Conservation (phyloP, 2,329 filamentous ascomycete species). For the Peltaster fructicola region DNA sequence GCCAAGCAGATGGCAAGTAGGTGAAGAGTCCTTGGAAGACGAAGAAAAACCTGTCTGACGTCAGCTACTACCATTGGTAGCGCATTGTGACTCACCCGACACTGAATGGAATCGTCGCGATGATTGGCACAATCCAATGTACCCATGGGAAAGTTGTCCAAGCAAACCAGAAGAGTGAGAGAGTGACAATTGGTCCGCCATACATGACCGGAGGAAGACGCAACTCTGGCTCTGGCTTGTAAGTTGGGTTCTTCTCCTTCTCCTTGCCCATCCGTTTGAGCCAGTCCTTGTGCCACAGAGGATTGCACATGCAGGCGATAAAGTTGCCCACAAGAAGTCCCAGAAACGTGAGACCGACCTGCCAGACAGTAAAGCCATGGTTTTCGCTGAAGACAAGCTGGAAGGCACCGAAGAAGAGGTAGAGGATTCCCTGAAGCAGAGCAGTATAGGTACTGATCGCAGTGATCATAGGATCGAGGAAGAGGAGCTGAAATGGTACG, state of each 20-base stretch:
- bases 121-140: slow-evolving; percentile 23
- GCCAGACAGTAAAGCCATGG: slow-evolving; percentile 23
- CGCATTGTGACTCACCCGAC: slow-evolving; percentile 2
- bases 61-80: not conserved
- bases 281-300: slow-evolving; percentile 5
- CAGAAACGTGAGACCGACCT: slow-evolving; percentile 27
- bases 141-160: slow-evolving; percentile 32
- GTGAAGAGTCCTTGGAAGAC: slow-evolving; percentile 28
- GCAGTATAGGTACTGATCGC: slow-evolving; percentile 27
- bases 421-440: slow-evolving; percentile 19
- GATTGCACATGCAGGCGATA: slow-evolving; percentile 12
- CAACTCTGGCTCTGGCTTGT: slow-evolving; percentile 27
- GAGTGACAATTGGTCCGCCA: slow-evolving; percentile 30
- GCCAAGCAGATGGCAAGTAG: slow-evolving; percentile 28
- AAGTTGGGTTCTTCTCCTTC: slow-evolving; percentile 6
- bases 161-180: slow-evolving; percentile 35
- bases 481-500: slow-evolving; percentile 25
- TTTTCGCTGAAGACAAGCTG: slow-evolving; percentile 27
- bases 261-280: slow-evolving; percentile 8
- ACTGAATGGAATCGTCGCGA: slow-evolving; percentile 26
- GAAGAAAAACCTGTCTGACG: slow-evolving; percentile 24
- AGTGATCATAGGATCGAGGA: slow-evolving; percentile 31
- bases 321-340: slow-evolving; percentile 25
- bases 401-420: slow-evolving; percentile 32
- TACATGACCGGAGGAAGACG: slow-evolving; percentile 32